phyloP scores from a whole-genome alignment of 2,329 filamentous ascomycete species.

The Fusarium acutatum region DNA sequence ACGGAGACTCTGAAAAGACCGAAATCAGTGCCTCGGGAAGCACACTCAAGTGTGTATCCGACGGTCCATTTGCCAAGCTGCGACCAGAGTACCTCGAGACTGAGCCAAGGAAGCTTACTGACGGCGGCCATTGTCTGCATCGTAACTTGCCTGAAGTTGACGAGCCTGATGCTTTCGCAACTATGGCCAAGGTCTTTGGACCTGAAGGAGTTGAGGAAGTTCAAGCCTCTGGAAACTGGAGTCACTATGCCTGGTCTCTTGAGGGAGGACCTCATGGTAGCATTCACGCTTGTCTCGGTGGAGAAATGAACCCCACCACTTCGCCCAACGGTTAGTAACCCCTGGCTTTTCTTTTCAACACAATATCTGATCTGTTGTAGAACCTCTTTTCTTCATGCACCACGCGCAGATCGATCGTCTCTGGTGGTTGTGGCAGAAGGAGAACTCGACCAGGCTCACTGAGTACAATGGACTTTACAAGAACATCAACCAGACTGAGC shows the following conservation, averaged over 20 bases:
- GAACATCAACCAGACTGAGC: background rate
- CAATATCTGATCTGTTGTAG: background rate
- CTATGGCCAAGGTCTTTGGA: background rate
- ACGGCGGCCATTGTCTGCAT: background rate
- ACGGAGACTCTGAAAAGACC: background rate
- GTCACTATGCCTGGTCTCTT: background rate
- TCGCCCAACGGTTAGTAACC: background rate
- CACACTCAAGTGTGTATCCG: background rate
- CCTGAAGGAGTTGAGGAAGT: background rate
- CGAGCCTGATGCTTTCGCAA: background rate
- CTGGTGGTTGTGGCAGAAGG: constrained; percentile 8
- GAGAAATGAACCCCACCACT: constrained; percentile 15
- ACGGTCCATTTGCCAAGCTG: background rate
- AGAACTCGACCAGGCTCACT: background rate
- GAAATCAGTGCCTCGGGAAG: background rate
- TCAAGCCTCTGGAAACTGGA: background rate
- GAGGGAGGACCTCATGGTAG: constrained; percentile 1
- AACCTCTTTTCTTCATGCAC: constrained; percentile 15
- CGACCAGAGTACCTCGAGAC: background rate
- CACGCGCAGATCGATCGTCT: constrained; percentile 4
- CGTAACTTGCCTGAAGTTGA: background rate
- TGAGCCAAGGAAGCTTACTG: background rate
- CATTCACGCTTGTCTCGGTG: background rate
- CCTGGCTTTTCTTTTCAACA: too few species aligned
- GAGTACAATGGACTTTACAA: background rate